phyloP scores from a whole-genome alignment of 192 early-diverging fungal genomes.

The Thamnidium elegans region DNA sequence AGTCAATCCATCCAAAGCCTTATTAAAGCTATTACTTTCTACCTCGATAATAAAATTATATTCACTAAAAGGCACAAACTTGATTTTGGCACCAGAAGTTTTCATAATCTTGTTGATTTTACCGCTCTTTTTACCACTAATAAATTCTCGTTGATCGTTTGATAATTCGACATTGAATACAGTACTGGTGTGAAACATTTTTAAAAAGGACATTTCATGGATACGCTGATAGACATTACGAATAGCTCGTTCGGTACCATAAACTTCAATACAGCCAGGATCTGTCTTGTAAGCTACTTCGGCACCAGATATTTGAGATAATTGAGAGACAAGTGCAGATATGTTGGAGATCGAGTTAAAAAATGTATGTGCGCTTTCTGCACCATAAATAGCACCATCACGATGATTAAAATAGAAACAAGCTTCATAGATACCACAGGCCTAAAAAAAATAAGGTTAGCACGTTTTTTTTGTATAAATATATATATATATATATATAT shows the following conservation, averaged over 20 bases:
- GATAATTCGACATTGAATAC: conserved; percentile 76
- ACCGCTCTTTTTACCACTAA: conserved; percentile 85
- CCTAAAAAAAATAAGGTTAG: conserved; percentile 14
- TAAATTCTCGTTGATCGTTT: conserved; percentile 80
- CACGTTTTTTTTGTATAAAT: not conserved
- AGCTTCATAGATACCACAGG: conserved; percentile 36
- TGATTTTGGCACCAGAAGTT: conserved; percentile 62
- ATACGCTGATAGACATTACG: conserved; percentile 60
- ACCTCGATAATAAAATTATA: conserved; percentile 84
- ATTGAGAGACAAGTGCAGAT: conserved; percentile 40
- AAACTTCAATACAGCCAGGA: conserved; percentile 62
- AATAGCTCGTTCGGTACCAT: conserved; percentile 61
- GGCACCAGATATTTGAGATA: conserved; percentile 53
- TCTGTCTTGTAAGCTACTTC: conserved; percentile 60
- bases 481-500: not conserved
- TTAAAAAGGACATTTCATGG: conserved; percentile 50
- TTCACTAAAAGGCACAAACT: conserved; percentile 65
- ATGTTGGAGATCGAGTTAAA: conserved; percentile 30
- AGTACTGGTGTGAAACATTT: conserved; percentile 47
- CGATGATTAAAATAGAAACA: conserved; percentile 25
- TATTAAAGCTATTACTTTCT: conserved; percentile 44
- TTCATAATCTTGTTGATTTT: conserved; percentile 87
- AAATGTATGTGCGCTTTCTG: conserved; percentile 27
- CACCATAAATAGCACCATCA: conserved; percentile 31
- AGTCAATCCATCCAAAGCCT: conserved; percentile 64